Evolutionary conservation across 1,284 basidiomycete species (phyloP), one percentile per base, ranked within the genome.

Genomic region (Volvariella surrecta): DNA sequence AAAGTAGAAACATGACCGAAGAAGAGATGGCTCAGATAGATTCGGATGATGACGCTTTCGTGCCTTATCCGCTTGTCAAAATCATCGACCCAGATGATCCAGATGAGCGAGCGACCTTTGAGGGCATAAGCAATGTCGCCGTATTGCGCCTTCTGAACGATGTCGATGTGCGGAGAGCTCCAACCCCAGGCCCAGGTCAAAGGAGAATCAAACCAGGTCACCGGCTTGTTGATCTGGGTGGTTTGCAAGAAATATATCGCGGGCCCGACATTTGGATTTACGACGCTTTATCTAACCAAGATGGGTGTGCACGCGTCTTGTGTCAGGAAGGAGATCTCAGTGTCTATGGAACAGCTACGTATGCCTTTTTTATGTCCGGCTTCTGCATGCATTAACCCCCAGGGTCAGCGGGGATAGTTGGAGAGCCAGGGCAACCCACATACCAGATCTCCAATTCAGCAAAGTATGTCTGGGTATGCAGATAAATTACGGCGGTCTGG

Each of bases 381-480:
- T 8, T 39, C 15, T 19, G 39, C 30, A 21, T 37, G 24, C 35
- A 35, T 6, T 15, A 20, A 21, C 10, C 44, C 40, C 46, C 39
- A n/a, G n/a, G n/a, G n/a, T n/a, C 58, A 88, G 85, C 17, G 85
- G 73, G 17, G 85, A 89, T 52, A 88, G 83, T 53, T 89, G 84
- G 83, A 73, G 85, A 20, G 80, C 79, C 8, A 69, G 77, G 43
- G 80, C 69, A 2, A 66, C 74, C 24, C 82, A 84, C 55, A 73
- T 88, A 6, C 75, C 72, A 48, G 84, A 86, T 57, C 66, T 88
- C 24, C 84, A 88, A 53, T 72, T 80, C 52, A 81, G 75, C 54
- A 66, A 87, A 57, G 64, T 71, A 9, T 67, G 67, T 10, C 71
- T 73, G n/a, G 71, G 70, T 4, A 71, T 88, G 71, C 76, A 67